phyloP scores from a whole-genome alignment of 2,329 filamentous ascomycete species.

The Clonostachys chloroleuca region DNA sequence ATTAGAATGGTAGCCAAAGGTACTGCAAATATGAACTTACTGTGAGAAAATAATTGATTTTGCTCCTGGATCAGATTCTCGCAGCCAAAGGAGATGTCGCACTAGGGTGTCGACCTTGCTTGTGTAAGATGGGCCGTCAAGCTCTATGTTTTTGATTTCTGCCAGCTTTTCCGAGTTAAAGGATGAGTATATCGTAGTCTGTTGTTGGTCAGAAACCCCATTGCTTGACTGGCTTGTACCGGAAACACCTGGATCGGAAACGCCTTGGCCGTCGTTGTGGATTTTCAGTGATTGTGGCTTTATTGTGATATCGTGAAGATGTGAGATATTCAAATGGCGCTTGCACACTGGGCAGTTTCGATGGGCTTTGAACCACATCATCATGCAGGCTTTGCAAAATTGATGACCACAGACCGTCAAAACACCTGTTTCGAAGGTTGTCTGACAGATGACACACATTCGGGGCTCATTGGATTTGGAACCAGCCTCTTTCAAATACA shows the following conservation, averaged over 20 bases:
- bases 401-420: slow-evolving; percentile 87
- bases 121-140: slow-evolving; percentile 71
- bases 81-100: slow-evolving; percentile 81
- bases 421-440: slow-evolving; percentile 70
- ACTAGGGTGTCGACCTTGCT: slow-evolving; percentile 85
- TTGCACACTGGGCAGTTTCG: slow-evolving; percentile 86
- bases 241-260: background rate
- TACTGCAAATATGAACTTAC: slow-evolving; percentile 17
- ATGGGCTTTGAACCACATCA: slow-evolving; percentile 70
- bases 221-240: slow-evolving; percentile 1
- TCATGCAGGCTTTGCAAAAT: slow-evolving; percentile 86
- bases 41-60: slow-evolving; percentile 96
- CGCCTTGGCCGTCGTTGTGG: slow-evolving; percentile 28
- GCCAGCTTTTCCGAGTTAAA: slow-evolving; percentile 68
- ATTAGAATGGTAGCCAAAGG: no score
- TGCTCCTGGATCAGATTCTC: slow-evolving; percentile 76
- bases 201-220: slow-evolving; percentile 15
- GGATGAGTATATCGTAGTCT: slow-evolving; percentile 66
- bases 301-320: slow-evolving; percentile 82
- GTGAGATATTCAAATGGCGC: slow-evolving; percentile 53
- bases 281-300: slow-evolving; percentile 72
- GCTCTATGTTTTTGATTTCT: slow-evolving; percentile 78
- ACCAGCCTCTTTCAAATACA: slow-evolving; percentile 52
- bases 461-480: slow-evolving; percentile 58
- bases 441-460: slow-evolving; percentile 84